phyloP scores from a whole-genome alignment of 352 stramenopile genomes.

The Hyaloperonospora arabidopsidis region DNA sequence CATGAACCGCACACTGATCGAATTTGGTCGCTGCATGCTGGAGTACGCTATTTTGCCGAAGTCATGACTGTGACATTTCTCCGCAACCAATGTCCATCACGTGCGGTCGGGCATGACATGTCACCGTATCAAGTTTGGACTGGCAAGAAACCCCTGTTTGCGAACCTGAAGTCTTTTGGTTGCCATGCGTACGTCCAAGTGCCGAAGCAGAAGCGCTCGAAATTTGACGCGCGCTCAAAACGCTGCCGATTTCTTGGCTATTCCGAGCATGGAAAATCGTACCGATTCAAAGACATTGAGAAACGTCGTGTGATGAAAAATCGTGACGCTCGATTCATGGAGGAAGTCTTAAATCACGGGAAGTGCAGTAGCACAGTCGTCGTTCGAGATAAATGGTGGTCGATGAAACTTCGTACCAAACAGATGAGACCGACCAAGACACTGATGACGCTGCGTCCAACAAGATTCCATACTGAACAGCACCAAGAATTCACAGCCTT shows the following conservation, averaged over 20 bases:
- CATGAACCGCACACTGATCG: not conserved
- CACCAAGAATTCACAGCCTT: too few species aligned
- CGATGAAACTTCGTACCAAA: too few species aligned
- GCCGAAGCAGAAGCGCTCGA: not conserved
- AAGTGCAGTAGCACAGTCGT: too few species aligned
- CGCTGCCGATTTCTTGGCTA: not conserved
- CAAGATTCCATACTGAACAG: too few species aligned
- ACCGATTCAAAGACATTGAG: not conserved
- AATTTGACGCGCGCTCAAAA: not conserved
- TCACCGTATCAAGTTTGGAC: not conserved
- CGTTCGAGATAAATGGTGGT: too few species aligned
- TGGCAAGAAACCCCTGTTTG: not conserved
- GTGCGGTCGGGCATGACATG: not conserved
- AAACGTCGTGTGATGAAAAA: not conserved
- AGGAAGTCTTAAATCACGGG: not conserved
- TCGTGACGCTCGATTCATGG: not conserved
- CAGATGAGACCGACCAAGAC: too few species aligned
- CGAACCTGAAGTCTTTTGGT: not conserved
- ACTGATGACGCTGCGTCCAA: too few species aligned
- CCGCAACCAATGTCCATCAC: not conserved
- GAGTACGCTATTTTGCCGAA: not conserved
- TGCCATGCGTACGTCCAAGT: not conserved
- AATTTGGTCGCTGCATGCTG: too few species aligned
- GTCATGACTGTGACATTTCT: too few species aligned
- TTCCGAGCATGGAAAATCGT: not conserved